Base-by-base conservation (phyloP, 2,329 filamentous ascomycete genomes). In the Macroventuria anomochaeta region DNA sequence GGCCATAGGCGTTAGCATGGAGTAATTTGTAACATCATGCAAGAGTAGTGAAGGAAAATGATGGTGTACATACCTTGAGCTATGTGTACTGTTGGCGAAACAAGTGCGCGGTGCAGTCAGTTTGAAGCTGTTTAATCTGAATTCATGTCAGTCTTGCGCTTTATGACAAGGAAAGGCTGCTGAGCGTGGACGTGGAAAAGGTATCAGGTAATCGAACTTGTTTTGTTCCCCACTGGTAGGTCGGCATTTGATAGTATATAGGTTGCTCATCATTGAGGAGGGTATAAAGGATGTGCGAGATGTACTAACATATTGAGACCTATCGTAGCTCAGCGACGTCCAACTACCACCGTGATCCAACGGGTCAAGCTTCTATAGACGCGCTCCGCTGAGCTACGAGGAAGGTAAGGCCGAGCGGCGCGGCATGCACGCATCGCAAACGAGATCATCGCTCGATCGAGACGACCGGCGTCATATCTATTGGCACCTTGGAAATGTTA, bases 161-260 rank as follows among this genome's bases (percentile, higher is more conserved):
- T 29, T 7, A 1, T 17, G 17, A 21, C 25, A 50, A 18, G n/a
- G 20, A 13, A 37, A 26, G 17, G n/a, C 1, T 32, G 20, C 36
- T 48, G 46, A 46, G 26, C 26, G n/a, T 23, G 28, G 42, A 31
- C 3, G 31, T 50, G 18, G 34, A 41, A 21, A 50, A 42, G 29
- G 29, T 57, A 50, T 71, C 71, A 74, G 71, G 71, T 74, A 74
- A 74, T 73, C 70, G 71, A 73, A 73, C 71, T 66, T 67, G 61
- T 65, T 68, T 70, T 65, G 54, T 59, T 74, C 70, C 70, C 69
- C 71, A 72, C 57, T 57, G 54, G 58, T 60, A 62, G 60, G 70
- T 74, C 71, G 70, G 70, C 61, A 74, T 74, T 74, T 74, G 70
- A 74, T 74, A 72, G 70, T 74, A 73, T 63, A 59, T 65, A 62